Percentiles rank a stretch among this genome's conserved stretches.
Conservation (phyloP, 345 rosid species). For the Psidium friedrichsthalianum region DNA sequence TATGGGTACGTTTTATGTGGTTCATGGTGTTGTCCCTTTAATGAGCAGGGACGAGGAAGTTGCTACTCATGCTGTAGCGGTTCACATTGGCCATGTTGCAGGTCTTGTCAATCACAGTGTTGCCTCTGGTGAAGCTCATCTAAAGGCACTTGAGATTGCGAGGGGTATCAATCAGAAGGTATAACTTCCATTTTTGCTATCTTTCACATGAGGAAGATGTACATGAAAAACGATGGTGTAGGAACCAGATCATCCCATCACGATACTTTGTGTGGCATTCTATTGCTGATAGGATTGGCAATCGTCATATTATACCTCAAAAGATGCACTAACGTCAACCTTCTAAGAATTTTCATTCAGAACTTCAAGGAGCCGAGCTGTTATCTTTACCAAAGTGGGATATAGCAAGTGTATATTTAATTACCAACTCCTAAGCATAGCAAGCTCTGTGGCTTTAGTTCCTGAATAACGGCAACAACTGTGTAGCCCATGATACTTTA, state of each 20-base stretch:
- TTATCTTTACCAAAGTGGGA: background rate
- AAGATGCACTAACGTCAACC: background rate
- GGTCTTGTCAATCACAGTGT: conserved; percentile 75
- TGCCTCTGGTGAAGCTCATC: conserved; percentile 57
- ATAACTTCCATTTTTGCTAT: background rate
- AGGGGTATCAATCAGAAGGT: conserved; percentile 76
- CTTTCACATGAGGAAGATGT: background rate
- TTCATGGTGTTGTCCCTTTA: background rate
- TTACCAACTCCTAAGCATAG: background rate
- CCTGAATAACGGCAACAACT: background rate
- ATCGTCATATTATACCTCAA: background rate
- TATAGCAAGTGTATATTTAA: background rate
- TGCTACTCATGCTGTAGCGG: background rate
- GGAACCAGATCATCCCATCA: background rate
- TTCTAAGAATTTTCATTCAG: background rate
- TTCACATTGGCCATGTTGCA: conserved; percentile 6
- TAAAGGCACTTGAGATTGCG: conserved; percentile 78
- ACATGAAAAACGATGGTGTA: background rate
- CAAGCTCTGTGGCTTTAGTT: background rate
- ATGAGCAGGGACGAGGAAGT: background rate
- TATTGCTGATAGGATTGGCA: background rate
- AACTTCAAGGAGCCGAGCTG: background rate
- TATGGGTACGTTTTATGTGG: conserved; percentile 27
- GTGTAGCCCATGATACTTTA: background rate
- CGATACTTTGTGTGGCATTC: background rate